Evolutionary conservation across 2,329 filamentous ascomycete species (phyloP).

Genomic region (Kalmusia sp.): DNA sequence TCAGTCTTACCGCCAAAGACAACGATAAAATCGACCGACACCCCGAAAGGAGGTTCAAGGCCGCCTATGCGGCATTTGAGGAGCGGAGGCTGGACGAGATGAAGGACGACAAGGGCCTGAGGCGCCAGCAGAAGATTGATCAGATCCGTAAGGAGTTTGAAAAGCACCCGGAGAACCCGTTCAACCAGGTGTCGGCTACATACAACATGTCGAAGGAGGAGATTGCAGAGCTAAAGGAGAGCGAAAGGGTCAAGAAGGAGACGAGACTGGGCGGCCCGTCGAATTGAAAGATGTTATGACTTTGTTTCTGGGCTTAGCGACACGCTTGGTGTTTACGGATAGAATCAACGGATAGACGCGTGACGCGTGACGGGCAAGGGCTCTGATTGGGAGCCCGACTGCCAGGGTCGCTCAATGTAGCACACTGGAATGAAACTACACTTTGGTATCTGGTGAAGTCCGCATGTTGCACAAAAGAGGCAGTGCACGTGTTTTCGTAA

Average conservation of each 20-base stretch:
- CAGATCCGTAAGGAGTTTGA: constrained; percentile 91
- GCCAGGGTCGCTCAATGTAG: background rate
- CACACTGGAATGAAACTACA: background rate
- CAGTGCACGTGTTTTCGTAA: constrained; percentile 3
- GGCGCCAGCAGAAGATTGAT: constrained; percentile 84
- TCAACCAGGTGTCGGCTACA: constrained; percentile 79
- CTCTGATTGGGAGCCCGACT: background rate
- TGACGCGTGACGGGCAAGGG: background rate
- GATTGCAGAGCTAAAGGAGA: constrained; percentile 67
- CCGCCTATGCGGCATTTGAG: constrained; percentile 83
- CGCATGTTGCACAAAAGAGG: constrained; percentile 5
- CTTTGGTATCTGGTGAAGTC: background rate
- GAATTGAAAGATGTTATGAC: constrained; percentile 14
- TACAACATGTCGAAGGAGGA: constrained; percentile 86
- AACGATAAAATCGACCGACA: constrained; percentile 81
- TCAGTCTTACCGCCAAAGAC: constrained; percentile 70
- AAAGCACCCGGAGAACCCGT: constrained; percentile 92
- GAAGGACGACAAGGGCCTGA: constrained; percentile 80
- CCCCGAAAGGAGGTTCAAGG: constrained; percentile 85
- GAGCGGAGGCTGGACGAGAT: constrained; percentile 84
- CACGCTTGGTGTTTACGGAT: constrained; percentile 22
- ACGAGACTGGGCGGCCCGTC: constrained; percentile 59
- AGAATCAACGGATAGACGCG: constrained; percentile 15
- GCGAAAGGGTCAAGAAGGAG: constrained; percentile 79
- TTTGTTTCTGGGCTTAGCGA: constrained; percentile 11